Base-by-base conservation (phyloP, 352 stramenopile genomes). In the Globisporangium splendens region DNA sequence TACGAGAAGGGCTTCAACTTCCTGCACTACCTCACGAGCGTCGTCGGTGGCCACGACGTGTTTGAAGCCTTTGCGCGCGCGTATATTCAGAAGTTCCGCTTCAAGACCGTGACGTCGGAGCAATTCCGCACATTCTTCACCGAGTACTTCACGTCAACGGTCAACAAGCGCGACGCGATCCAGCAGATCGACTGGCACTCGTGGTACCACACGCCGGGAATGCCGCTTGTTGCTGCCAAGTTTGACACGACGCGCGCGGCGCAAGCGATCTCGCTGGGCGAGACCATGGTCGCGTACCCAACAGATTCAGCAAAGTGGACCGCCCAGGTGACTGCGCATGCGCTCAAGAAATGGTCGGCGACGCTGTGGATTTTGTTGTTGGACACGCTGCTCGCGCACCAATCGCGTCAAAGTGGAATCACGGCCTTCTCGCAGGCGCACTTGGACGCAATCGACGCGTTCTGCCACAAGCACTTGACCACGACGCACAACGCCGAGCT, bases 1-100 rank as follows among this genome's bases (percentile, higher is more conserved):
- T 99, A 99, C 70, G 96, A 99, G 72, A 99, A 99, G 75, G 86
- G 84, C 8, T 90, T 84, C 54, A 80, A 80, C 42, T 93, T 94
- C 62, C 68, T 91, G 10, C 60, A 85, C 35, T 84, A 95, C 56
- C 93, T 98, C 63, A 74, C 73, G 31, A 72, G 73, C 21, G 64
- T 87, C 35, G 53, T 86, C 1, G 60, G 60, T 4, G 60, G 60
- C 46, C 68, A 84, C 47, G 50, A 77, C 38, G 70, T 77, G 18
- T 88, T 88, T 47, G 86, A 93, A 35, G 65, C 56, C 39, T 99
- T 98, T 59, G 91, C 93, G 21, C 86, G 97, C 63, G 85, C 86
- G 20, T 98, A 98, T 63, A 87, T 98, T 50, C 62, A 87, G 5
- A 56, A 72, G 7, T 98, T 98, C 72, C 86, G 90, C 43, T 96